These are phyloP conservation scores for Cylindrotheca closterium DNA, from an alignment of 108 stramenopile genomes.

Conservation along the genomic window DNA sequence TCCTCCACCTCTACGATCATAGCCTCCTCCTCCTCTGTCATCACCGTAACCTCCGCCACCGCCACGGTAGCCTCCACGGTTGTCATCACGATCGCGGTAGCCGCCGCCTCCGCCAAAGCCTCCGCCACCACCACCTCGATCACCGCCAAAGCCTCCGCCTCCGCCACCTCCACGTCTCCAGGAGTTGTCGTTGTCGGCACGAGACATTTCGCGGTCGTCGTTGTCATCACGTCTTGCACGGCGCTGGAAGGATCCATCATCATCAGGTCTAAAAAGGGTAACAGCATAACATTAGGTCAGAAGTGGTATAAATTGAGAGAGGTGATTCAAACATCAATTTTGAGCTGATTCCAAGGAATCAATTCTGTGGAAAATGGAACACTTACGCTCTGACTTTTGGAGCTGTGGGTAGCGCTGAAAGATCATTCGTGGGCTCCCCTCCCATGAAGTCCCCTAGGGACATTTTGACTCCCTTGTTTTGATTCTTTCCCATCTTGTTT, in stretches of 20 bases:
- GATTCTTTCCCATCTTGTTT: constrained; percentile 8
- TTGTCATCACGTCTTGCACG: constrained; percentile 27
- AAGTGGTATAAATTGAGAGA: constrained; percentile 10
- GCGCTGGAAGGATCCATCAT: constrained; percentile 69
- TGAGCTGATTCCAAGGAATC: too few relatives aligned
- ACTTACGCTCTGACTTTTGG: constrained; percentile 54
- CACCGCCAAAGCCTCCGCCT: constrained; percentile 20
- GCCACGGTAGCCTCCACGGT: constrained; percentile 20
- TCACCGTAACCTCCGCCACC: constrained; percentile 28
- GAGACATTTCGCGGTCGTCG: constrained; percentile 23
- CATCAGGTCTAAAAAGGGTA: constrained; percentile 61
- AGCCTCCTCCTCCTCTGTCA: constrained; percentile 17
- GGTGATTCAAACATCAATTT: not conserved
- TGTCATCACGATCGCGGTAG: constrained; percentile 17
- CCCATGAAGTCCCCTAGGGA: constrained; percentile 64
- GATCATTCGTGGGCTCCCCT: constrained; percentile 21
- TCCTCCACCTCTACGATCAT: constrained; percentile 15
- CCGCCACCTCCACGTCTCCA: constrained; percentile 57
- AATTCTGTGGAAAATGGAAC: too few relatives aligned
- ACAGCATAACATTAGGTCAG: not conserved
- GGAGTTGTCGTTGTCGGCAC: constrained; percentile 44
- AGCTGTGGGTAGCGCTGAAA: constrained; percentile 36
- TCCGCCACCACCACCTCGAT: constrained; percentile 20
- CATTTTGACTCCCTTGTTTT: constrained; percentile 54
- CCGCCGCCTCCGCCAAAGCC: constrained; percentile 29